Base-by-base conservation (phyloP, 495 filamentous ascomycete genomes). In the Usnea hakonensis region DNA sequence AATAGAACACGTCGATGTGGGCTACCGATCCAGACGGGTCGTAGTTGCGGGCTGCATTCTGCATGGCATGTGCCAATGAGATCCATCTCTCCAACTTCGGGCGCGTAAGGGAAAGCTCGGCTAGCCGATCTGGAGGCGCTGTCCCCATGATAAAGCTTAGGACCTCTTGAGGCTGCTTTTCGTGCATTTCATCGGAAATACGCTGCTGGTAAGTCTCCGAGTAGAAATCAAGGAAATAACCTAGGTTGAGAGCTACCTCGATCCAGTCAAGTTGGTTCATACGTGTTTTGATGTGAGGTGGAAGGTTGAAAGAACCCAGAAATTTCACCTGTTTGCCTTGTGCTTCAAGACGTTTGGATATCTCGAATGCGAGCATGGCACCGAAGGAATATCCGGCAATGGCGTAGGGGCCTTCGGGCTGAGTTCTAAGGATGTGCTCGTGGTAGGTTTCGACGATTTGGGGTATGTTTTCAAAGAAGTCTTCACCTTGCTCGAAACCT, bases 381-480 rank as follows among this genome's bases (percentile, higher is more conserved):
- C 83, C 84, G 61, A 75, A 81, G 0, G 72, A 79, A 66, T 83
- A 87, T 3, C 84, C 83, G 2, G 79, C 78, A 3, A 87, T 64
- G 4, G 79, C 77, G 62, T 87, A 85, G 0, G 83, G 83, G 4
- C 84, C 83, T 0, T 68, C 26, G 0, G 81, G 81, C 65, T 85
- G 82, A 2, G 61, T 62, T 21, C 55, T 26, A 30, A 74, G 75
- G 63, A 87, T 76, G 4, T 74, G 73, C 1, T 40, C 32, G 40
- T 69, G 63, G 67, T 84, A 87, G 66, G 41, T 43, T 8, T 19
- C 16, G 8, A 43, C 17, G 3, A 43, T n/a, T 21, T 43, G 16
- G 1, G 41, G 21, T 19, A n/a, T 43, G 8, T 19, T n/a, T 3
- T n/a, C 41, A 14, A 43, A 43, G 41, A 43, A 43, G 6, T 19